Evolutionary conservation across 225 moss, liverwort and hornwort species (phyloP).

Genomic region (Marchantia polymorpha): DNA sequence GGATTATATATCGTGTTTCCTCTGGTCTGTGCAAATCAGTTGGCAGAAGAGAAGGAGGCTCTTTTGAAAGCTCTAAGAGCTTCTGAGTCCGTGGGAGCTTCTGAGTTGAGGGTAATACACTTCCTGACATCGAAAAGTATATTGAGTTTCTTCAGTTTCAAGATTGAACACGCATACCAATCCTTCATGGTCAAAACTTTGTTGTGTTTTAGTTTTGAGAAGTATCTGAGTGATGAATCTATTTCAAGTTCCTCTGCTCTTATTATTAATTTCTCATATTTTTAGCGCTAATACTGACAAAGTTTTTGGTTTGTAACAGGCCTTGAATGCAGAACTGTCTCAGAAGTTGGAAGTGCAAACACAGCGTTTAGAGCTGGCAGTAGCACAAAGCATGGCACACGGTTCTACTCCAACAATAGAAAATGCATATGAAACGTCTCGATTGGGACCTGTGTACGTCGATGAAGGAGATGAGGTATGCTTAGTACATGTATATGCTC

Average conservation of each 20-base stretch:
- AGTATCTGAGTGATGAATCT: background rate
- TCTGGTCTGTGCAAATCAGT: slow-evolving; percentile 9
- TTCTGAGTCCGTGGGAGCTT: slow-evolving; percentile 77
- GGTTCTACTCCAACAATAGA: slow-evolving; percentile 42
- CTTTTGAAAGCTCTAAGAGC: slow-evolving; percentile 81
- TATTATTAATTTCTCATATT: background rate
- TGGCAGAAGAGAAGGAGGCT: slow-evolving; percentile 81
- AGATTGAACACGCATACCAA: too few species aligned
- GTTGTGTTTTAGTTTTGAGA: background rate
- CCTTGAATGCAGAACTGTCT: slow-evolving; percentile 75
- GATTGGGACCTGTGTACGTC: slow-evolving; percentile 68
- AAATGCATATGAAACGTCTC: slow-evolving; percentile 39
- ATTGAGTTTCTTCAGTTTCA: too few species aligned
- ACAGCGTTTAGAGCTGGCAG: slow-evolving; percentile 87
- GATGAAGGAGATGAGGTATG: slow-evolving; percentile 95
- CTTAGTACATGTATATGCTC: background rate
- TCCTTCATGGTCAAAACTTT: background rate
- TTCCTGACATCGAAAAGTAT: background rate
- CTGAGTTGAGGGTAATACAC: slow-evolving; percentile 57
- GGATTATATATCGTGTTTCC: background rate
- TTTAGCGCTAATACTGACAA: background rate
- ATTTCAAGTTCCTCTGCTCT: background rate
- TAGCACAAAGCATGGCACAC: slow-evolving; percentile 86
- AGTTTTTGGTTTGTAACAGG: slow-evolving; percentile 18
- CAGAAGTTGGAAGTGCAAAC: slow-evolving; percentile 91